A percentile compares a stretch with the other conserved stretches of the same genome.
Evolutionary conservation across 768 basidiomycete genomes (phyloP).

Genomic region (Suillus subaureus): DNA sequence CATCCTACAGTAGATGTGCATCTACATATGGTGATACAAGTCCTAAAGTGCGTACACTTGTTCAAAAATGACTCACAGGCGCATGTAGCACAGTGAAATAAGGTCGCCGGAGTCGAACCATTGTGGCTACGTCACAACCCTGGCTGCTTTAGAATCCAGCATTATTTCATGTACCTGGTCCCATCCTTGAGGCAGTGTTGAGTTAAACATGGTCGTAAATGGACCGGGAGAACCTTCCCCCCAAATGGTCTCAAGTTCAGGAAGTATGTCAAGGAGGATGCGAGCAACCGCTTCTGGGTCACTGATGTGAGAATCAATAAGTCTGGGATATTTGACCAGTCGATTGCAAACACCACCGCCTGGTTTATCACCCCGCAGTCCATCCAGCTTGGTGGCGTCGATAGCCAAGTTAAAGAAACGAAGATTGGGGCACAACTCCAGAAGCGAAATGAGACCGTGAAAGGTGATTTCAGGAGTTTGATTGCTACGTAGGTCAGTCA

Average conservation of each 20-base stretch:
- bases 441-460: conserved; percentile 7
- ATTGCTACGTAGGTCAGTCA: too few relatives aligned
- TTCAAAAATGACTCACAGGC: background rate
- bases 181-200: background rate
- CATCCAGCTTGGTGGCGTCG: conserved; percentile 8
- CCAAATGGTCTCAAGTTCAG: background rate
- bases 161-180: background rate
- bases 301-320: conserved; percentile 2
- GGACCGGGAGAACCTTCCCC: background rate
- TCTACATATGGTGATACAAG: background rate
- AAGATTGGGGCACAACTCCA: conserved; percentile 6
- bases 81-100: background rate
- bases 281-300: conserved; percentile 6
- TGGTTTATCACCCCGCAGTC: background rate
- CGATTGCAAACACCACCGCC: conserved; percentile 9
- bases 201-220: background rate
- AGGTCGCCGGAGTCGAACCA: background rate
- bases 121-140: background rate
- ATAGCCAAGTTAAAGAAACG: conserved; percentile 1
- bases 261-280: conserved; percentile 10
- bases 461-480: conserved; percentile 6
- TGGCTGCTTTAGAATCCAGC: background rate
- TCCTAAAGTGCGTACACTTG: background rate
- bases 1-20: background rate
- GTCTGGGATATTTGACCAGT: background rate